These are phyloP conservation scores for Fraxinus cuspidata DNA, from an alignment of 257 asterid genomes.

Conservation along the genomic window DNA sequence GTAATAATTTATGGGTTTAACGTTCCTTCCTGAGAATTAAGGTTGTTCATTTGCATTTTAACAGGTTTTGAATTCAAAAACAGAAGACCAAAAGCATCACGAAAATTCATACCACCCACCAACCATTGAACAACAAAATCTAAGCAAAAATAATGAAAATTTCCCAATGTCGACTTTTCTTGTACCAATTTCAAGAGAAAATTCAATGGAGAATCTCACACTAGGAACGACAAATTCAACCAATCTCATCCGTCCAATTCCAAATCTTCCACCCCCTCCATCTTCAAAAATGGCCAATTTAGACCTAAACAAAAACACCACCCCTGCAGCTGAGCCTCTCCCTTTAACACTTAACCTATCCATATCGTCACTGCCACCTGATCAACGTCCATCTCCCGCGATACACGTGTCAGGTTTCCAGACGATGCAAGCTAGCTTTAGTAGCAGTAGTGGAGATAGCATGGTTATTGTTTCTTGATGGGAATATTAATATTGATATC, in stretches of 20 bases:
- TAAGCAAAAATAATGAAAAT: constrained; percentile 38
- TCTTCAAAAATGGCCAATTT: constrained; percentile 77
- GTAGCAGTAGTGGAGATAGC: constrained; percentile 79
- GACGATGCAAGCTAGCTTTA: constrained; percentile 60
- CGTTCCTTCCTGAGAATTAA: not conserved
- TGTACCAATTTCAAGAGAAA: constrained; percentile 31
- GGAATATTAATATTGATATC: constrained; percentile 39
- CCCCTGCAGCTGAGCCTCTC: constrained; percentile 29
- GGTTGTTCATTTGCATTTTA: not conserved
- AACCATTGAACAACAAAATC: constrained; percentile 36
- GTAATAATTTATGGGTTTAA: not conserved
- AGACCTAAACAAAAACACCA: constrained; percentile 50
- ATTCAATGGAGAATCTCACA: constrained; percentile 32
- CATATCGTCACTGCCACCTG: constrained; percentile 32
- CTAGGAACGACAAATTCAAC: constrained; percentile 52
- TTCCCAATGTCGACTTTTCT: constrained; percentile 40
- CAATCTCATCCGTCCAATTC: constrained; percentile 61
- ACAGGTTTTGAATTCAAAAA: constrained; percentile 49
- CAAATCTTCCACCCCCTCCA: constrained; percentile 72
- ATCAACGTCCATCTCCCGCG: constrained; percentile 43
- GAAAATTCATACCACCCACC: constrained; percentile 39
- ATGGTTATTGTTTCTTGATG: constrained; percentile 88
- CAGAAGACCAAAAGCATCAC: constrained; percentile 50
- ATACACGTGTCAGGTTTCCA: constrained; percentile 58
- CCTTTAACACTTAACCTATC: constrained; percentile 65